Evolutionary conservation across 2,329 filamentous ascomycete genomes (phyloP).

Genomic region (Verticillium albo-atrum): DNA sequence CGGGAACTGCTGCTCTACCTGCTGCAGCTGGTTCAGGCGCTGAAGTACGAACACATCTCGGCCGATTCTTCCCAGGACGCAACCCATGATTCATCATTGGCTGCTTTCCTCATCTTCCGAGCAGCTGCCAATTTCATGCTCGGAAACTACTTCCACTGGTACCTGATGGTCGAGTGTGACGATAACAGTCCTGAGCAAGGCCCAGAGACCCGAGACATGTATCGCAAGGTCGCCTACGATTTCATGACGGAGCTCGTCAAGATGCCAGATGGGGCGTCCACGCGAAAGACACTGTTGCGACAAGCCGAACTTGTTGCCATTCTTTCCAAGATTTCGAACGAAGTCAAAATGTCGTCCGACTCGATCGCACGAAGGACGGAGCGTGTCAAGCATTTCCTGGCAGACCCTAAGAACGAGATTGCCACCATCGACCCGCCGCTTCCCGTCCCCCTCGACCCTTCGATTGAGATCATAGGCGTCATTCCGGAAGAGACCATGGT

Average conservation of each 20-base stretch:
- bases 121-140: conserved; percentile 85
- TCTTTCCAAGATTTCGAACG: conserved; percentile 81
- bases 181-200: conserved; percentile 74
- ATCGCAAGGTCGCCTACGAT: conserved; percentile 89
- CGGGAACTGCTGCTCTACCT: conserved; percentile 88
- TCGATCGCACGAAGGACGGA: conserved; percentile 78
- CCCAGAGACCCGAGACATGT: conserved; percentile 74
- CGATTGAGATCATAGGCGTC: conserved; percentile 72
- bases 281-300: conserved; percentile 70
- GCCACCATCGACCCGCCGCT: conserved; percentile 78
- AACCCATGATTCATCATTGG: conserved; percentile 75
- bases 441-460: conserved; percentile 83
- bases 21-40: conserved; percentile 87
- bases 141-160: conserved; percentile 97
- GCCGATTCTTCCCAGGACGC: conserved; percentile 52
- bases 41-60: conserved; percentile 85
- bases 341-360: conserved; percentile 77
- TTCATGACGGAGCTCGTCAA: conserved; percentile 88
- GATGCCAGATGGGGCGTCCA: conserved; percentile 63
- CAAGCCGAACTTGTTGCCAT: conserved; percentile 89
- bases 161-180: conserved; percentile 95
- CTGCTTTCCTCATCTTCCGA: conserved; percentile 81
- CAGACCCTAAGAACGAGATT: conserved; percentile 88
- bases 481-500: conserved; percentile 82
- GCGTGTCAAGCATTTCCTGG: conserved; percentile 75